Percentiles rank a stretch among this genome's conserved stretches.
These are phyloP conservation scores for Eragrostis nindensis DNA, from an alignment of 176 grass and related monocot species.

Conservation along the genomic window DNA sequence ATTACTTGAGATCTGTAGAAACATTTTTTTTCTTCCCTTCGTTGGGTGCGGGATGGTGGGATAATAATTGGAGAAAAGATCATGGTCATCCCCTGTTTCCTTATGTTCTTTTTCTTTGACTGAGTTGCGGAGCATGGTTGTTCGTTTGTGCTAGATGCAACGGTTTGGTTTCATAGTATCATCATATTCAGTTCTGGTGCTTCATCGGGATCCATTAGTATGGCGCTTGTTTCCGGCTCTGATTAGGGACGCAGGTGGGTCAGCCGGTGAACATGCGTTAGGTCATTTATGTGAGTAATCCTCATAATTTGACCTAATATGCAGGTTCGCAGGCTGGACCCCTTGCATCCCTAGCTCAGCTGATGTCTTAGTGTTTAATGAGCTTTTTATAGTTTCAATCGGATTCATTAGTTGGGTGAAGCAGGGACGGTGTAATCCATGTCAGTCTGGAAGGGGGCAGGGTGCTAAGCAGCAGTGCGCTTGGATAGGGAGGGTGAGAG, in stretches of 20 bases:
- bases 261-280: too few species aligned
- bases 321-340: too few species aligned
- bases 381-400: conserved; percentile 9
- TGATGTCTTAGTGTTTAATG: neutral
- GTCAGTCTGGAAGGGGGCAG: too few species aligned
- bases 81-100: neutral
- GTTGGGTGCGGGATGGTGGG: too few species aligned
- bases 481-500: too few species aligned
- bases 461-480: too few species aligned
- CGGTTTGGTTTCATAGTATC: neutral
- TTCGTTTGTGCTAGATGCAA: neutral
- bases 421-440: too few species aligned
- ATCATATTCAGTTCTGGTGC: neutral
- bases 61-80: neutral
- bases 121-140: neutral
- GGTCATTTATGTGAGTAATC: too few species aligned
- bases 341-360: neutral
- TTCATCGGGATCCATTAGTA: neutral
- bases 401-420: neutral
- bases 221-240: neutral
- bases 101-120: neutral
- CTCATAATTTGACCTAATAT: too few species aligned
- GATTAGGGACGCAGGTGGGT: too few species aligned
- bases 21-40: neutral
- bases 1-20: neutral